Evolutionary conservation across 2,329 filamentous ascomycete species (phyloP), one percentile per base, ranked within the genome.

Genomic region (Aspergillus thermomutatus): DNA sequence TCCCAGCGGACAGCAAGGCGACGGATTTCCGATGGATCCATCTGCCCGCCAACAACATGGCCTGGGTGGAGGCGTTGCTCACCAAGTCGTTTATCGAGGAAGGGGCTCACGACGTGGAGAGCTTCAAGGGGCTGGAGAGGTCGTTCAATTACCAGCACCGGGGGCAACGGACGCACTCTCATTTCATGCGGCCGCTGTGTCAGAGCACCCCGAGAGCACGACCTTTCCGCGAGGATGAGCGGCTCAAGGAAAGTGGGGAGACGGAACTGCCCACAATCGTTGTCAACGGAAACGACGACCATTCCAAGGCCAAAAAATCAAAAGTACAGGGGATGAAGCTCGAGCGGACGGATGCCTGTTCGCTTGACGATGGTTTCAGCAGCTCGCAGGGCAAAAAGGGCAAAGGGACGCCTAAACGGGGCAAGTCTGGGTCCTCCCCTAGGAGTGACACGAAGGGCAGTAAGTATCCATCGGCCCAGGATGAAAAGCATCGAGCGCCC

Each of bases 1-100:
- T 79, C 23, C 76, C 78, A 1, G 76, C 74, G 49, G 75, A 80
- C 51, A 76, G 77, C 56, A 78, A 79, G 60, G 73, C 74, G 43
- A 78, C 78, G 4, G 73, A 79, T 45, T 82, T 82, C 52, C 72
- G 80, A 21, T 82, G 80, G 80, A 81, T 82, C 50, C 80, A 82
- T 69, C 69, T 82, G 5, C 80, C 80, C 4, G 80, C 80, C 3
- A 82, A 82, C 60, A 82, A 82, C 25, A 72, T 74, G 70, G 80
- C 81, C 1, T 88, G 85, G 85, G 80, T 84, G 4, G 84, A 87
- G 69, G 80, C 83, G 0, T 72, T 88, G 1, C 71, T 87, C n/a
- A 83, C 84, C 1, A 87, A 87, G 61, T 80, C 79, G 7, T 87
- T 87, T 61, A 82, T 87, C 34, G 85, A 88, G 66, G 82, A 83